Base-by-base conservation (phyloP, 371 early-diverging fungal genomes). In the Mortierella sp. region DNA sequence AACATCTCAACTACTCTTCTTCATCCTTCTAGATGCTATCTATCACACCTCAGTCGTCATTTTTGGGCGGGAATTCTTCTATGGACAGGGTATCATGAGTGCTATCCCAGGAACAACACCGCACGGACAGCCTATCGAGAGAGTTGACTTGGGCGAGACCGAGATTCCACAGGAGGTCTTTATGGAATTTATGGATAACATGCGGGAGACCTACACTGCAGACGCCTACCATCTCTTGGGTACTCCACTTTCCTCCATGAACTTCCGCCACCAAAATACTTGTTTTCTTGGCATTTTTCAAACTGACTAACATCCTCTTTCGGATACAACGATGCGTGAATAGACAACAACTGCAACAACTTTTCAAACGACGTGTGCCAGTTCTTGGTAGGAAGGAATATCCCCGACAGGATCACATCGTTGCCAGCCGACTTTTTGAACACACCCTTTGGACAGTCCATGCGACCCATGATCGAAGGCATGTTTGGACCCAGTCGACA, bases 1-100 rank as follows among this genome's bases (percentile, higher is more conserved):
- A 42, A 74, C 58, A 4, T 6, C 10, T 3, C 21, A 73, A 31
- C 5, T 50, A 13, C 31, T 38, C 34, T n/a, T 24, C 1, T 10
- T 63, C 26, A 7, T 26, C 19, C 1, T 63, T 3, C 0, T 83
- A 80, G 80, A 82, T 75, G 81, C 74, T 11, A 80, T 83, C 52
- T 90, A 89, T 93, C 99, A 99, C 88, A 99, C 98, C 1, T 93
- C 97, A 0, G 95, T 99, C 7, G 97, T 98, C 42, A 93, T 97
- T 45, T 97, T 91, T 87, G 97, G 95, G 5, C 90, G 88, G 57
- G 99, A 99, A 81, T 95, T 94, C 84, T 97, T 89, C 88, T 99
- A 94, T 84, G 97, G 96, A 24, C 94, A 94, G 81, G 97, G 97
- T 11, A 94, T 95, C 70, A 88, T 90, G 82, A 78, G 75, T 6